Evolutionary conservation across 441 rosid genomes (phyloP).

Genomic region (Eruca vesicaria): DNA sequence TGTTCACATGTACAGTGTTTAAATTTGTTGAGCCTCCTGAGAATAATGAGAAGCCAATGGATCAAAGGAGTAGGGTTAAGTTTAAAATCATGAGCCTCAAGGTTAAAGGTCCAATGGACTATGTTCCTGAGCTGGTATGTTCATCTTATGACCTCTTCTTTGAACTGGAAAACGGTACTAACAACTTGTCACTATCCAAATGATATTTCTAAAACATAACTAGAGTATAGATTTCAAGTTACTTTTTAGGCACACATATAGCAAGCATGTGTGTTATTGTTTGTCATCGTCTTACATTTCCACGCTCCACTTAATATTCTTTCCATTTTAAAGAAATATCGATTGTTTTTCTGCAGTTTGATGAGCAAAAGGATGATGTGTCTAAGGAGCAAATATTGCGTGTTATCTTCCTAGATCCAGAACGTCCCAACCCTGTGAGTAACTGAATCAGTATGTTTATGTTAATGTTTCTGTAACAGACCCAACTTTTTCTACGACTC

Average conservation of each 20-base stretch:
- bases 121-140: slow-evolving; percentile 72
- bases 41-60: slow-evolving; percentile 70
- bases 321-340: background rate
- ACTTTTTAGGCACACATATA: background rate
- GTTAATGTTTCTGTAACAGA: background rate
- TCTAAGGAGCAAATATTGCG: slow-evolving; percentile 59
- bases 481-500: background rate
- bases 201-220: background rate
- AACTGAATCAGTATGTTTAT: background rate
- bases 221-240: background rate
- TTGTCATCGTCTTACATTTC: background rate
- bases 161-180: background rate
- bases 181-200: background rate
- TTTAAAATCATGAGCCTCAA: slow-evolving; percentile 75
- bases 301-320: background rate
- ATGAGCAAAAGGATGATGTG: slow-evolving; percentile 64
- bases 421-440: slow-evolving; percentile 59
- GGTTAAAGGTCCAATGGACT: slow-evolving; percentile 60
- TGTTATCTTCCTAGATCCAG: slow-evolving; percentile 63
- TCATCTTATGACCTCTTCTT: background rate
- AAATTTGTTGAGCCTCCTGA: slow-evolving; percentile 73
- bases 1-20: slow-evolving; percentile 45
- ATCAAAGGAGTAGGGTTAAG: slow-evolving; percentile 66
- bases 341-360: slow-evolving; percentile 43
- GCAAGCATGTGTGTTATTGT: background rate